Base-by-base conservation (phyloP, 31 red algal genomes). In the Asparagopsis taxiformis region DNA sequence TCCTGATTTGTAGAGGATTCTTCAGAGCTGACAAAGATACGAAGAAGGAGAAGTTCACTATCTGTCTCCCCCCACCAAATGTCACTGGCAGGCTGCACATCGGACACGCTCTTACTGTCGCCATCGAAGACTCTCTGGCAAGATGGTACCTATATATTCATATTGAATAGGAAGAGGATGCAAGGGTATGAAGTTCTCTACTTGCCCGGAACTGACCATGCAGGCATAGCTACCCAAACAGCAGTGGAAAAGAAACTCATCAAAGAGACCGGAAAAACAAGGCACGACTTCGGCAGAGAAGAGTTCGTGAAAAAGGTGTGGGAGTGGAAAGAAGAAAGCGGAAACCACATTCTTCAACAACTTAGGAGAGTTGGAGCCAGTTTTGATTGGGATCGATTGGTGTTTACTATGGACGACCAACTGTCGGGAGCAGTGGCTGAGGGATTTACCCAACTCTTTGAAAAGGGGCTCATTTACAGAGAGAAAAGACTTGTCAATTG, bases 61-160 rank as follows among this genome's bases (percentile, higher is more conserved):
- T 99, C 82, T 92, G 96, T 2, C 96, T 99, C 33, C 97, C 97
- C 1, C 97, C 97, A 15, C 97, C 97, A 19, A 99, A 99, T 70
- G 97, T 99, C 0, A 99, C 97, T 35, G 97, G 97, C 6, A 91
- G 78, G 15, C 62, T 99, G 72, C 97, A 99, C 55, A 57, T 99
- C 29, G 97, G 97, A 28, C 97, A 99, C 73, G 85, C 85, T 0
- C 90, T 99, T 11, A 96, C 79, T 75, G 68, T 58, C 49, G 61
- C 97, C 13, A 82, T 99, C 32, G 65, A 99, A 55, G 97, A 99
- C 59, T 72, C 79, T 0, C 56, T 99, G 5, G 74, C 92, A 23
- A 69, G 97, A 31, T 94, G n/a, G n/a, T n/a, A n/a, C n/a, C n/a
- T n/a, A n/a, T n/a, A n/a, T n/a, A n/a, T n/a, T n/a, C n/a, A n/a